Evolutionary conservation across 148 eudicot species (phyloP).

Genomic region (Bassia scoparia): DNA sequence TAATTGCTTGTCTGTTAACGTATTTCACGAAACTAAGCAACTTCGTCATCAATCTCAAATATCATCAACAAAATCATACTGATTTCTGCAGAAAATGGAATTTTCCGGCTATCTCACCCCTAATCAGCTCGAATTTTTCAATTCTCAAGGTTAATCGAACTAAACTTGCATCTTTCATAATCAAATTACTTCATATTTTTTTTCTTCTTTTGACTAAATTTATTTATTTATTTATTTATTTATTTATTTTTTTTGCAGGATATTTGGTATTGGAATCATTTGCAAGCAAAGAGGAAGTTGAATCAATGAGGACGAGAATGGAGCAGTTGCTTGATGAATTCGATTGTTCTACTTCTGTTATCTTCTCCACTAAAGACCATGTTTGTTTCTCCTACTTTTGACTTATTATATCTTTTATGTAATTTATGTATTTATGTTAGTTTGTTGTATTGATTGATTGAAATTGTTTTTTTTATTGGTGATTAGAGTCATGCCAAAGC

Average conservation of each 20-base stretch:
- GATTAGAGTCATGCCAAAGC: slow-evolving; percentile 59
- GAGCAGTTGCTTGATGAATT: slow-evolving; percentile 59
- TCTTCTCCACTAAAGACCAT: slow-evolving; percentile 84
- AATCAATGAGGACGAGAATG: slow-evolving; percentile 60
- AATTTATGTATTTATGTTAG: background rate
- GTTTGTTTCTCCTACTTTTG: slow-evolving; percentile 25
- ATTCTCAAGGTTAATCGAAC: slow-evolving; percentile 46
- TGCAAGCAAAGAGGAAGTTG: slow-evolving; percentile 51
- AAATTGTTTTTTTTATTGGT: background rate
- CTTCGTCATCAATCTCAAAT: too few relatives aligned
- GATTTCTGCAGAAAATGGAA: slow-evolving; percentile 28
- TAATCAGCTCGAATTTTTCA: slow-evolving; percentile 52
- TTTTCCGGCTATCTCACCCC: slow-evolving; percentile 43
- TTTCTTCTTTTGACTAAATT: too few relatives aligned
- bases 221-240: background rate
- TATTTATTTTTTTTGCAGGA: slow-evolving; percentile 32
- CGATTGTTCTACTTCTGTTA: slow-evolving; percentile 52
- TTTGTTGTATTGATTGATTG: background rate
- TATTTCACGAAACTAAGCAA: too few relatives aligned
- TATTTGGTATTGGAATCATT: slow-evolving; percentile 79
- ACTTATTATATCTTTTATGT: background rate
- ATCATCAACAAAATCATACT: too few relatives aligned
- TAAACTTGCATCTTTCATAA: background rate
- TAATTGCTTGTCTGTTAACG: too few relatives aligned
- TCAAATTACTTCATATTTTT: too few relatives aligned